Conservation (phyloP, 306 rosid species). For the Vachellia pachyceras region DNA sequence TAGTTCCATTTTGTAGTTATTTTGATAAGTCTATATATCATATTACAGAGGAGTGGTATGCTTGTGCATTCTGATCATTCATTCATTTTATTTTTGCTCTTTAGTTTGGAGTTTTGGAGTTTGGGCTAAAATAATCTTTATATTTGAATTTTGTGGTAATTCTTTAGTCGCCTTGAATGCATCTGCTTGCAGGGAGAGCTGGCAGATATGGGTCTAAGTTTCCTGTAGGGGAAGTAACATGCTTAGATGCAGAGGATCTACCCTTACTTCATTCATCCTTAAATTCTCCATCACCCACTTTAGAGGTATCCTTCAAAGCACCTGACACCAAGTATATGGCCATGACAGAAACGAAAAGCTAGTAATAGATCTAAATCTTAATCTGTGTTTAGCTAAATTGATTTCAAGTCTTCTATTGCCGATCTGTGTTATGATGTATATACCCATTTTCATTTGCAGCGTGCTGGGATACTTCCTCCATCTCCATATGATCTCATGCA, state of each 20-base stretch:
- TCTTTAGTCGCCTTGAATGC: not conserved
- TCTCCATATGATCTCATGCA: constrained; percentile 78
- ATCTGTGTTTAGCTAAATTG: constrained; percentile 22
- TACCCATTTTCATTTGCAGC: constrained; percentile 50
- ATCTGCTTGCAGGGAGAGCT: constrained; percentile 79
- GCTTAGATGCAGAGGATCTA: constrained; percentile 65
- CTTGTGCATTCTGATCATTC: not conserved
- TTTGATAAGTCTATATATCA: not conserved
- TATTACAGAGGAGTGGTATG: not conserved
- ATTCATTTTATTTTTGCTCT: not conserved
- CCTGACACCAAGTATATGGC: constrained; percentile 9
- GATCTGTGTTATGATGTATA: constrained; percentile 40
- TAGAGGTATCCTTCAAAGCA: constrained; percentile 63
- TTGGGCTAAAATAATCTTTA: not conserved
- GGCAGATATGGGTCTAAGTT: constrained; percentile 91
- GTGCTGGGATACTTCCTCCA: constrained; percentile 91
- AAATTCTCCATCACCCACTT: constrained; percentile 69
- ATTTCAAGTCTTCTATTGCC: constrained; percentile 27
- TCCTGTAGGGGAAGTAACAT: constrained; percentile 90
- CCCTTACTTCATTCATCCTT: constrained; percentile 85
- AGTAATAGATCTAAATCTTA: constrained; percentile 25
- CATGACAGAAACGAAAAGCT: constrained; percentile 26
- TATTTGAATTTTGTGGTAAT: too few species aligned
- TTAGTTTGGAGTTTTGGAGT: not conserved
- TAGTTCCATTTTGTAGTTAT: not conserved